A percentile compares a stretch with the other conserved stretches of the same genome.
These are phyloP conservation scores for Corymbia citriodora DNA, from an alignment of 441 rosid species.

Conservation along the genomic window DNA sequence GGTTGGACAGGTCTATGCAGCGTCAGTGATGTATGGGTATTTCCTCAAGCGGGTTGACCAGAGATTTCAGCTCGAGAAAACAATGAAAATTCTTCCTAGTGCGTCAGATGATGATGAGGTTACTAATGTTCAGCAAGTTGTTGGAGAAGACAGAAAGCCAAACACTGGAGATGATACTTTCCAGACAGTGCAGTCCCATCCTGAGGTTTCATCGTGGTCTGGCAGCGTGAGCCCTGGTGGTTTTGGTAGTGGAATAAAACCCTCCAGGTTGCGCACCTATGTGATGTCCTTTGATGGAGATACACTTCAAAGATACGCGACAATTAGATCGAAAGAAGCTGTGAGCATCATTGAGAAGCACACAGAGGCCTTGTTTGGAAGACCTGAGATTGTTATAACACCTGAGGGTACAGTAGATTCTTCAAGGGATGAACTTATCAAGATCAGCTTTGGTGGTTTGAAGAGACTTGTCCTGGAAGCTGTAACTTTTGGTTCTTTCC, in stretches of 20 bases:
- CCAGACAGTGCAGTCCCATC: conserved; percentile 48
- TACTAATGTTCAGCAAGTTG: conserved; percentile 18
- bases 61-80: conserved; percentile 92
- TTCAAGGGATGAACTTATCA: conserved; percentile 64
- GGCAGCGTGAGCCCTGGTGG: conserved; percentile 56
- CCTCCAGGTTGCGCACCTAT: conserved; percentile 61
- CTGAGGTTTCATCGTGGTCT: conserved; percentile 50
- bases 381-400: conserved; percentile 70
- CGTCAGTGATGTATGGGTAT: conserved; percentile 94
- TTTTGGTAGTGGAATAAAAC: conserved; percentile 45
- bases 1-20: conserved; percentile 96
- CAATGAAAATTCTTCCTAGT: conserved; percentile 68
- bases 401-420: conserved; percentile 72
- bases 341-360: conserved; percentile 88
- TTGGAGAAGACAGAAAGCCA: conserved; percentile 22
- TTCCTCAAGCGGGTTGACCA: conserved; percentile 88
- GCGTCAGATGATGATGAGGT: conserved; percentile 23
- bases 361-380: conserved; percentile 88
- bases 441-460: conserved; percentile 82
- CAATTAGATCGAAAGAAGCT: conserved; percentile 87
- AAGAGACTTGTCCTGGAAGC: conserved; percentile 92
- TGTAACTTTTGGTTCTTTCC: conserved; percentile 89
- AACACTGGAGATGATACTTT: conserved; percentile 18
- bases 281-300: conserved; percentile 93
- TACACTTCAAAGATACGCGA: conserved; percentile 83